phyloP scores from a whole-genome alignment of 768 basidiomycete genomes.

The Rhizopogon sp. region DNA sequence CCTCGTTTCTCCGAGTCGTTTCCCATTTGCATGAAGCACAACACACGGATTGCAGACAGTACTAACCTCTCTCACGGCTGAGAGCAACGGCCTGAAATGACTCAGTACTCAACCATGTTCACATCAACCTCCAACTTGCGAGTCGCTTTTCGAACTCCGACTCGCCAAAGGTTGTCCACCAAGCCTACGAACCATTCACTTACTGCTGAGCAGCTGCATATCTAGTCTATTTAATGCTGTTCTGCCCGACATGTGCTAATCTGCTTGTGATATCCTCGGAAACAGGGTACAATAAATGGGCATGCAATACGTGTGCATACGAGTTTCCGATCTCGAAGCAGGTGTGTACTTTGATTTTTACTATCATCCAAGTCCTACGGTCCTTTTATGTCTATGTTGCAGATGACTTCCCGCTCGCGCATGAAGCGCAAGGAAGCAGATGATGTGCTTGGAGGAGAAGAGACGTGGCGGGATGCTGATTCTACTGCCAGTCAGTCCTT shows the following conservation, averaged over 20 bases:
- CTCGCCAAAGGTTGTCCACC: background rate
- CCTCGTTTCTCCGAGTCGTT: no score
- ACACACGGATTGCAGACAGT: no score
- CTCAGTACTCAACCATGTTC: no score
- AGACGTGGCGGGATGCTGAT: constrained; percentile 93
- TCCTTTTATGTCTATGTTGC: background rate
- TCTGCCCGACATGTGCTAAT: constrained; percentile 94
- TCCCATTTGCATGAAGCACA: no score
- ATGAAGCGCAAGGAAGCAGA: constrained; percentile 87
- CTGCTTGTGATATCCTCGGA: constrained; percentile 74
- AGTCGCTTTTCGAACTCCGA: no score
- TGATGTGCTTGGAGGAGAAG: constrained; percentile 92
- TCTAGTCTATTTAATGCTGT: constrained; percentile 55
- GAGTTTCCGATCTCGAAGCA: constrained; percentile 48
- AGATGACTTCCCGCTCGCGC: constrained; percentile 91
- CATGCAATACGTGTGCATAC: constrained; percentile 91
- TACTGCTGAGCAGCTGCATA: background rate
- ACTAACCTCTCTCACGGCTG: no score
- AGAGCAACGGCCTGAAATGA: no score
- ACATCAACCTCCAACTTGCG: no score
- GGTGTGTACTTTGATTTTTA: background rate
- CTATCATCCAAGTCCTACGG: background rate
- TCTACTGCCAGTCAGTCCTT: constrained; percentile 60
- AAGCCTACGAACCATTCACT: no score
- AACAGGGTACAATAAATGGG: constrained; percentile 86